Evolutionary conservation across 2,329 filamentous ascomycete species (phyloP).

Genomic region (Sclerotinia minor): DNA sequence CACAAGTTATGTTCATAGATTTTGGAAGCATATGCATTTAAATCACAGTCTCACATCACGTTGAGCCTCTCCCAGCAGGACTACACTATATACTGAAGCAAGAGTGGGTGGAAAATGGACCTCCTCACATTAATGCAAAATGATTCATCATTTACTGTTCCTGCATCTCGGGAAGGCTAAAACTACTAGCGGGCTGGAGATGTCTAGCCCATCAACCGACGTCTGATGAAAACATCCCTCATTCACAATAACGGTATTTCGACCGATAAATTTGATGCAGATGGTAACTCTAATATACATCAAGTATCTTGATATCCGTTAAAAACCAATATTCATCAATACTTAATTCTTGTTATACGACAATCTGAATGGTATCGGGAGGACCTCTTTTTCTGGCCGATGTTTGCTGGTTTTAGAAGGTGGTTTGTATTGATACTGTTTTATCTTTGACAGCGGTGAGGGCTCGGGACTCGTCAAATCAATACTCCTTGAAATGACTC

Average conservation of each 20-base stretch:
- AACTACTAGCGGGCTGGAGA: neutral
- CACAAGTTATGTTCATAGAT: too few species aligned
- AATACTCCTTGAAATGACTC: neutral
- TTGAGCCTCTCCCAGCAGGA: too few species aligned
- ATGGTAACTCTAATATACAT: neutral
- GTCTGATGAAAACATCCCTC: neutral
- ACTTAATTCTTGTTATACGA: neutral
- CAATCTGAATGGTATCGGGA: neutral
- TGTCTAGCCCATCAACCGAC: neutral
- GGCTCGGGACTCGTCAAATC: constrained; percentile 16
- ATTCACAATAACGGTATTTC: neutral
- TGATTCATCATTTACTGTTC: neutral
- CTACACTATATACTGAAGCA: neutral
- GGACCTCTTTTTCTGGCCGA: neutral
- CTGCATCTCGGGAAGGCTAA: neutral
- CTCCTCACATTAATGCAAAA: neutral
- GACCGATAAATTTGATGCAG: neutral
- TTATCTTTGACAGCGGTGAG: neutral
- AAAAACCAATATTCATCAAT: neutral
- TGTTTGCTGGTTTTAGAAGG: neutral
- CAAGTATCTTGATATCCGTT: neutral
- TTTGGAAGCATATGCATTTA: too few species aligned
- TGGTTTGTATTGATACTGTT: neutral
- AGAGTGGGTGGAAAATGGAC: neutral
- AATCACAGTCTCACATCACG: too few species aligned